These are phyloP conservation scores for Micromonas commoda DNA, from an alignment of 139 green algal genomes.

Conservation along the genomic window DNA sequence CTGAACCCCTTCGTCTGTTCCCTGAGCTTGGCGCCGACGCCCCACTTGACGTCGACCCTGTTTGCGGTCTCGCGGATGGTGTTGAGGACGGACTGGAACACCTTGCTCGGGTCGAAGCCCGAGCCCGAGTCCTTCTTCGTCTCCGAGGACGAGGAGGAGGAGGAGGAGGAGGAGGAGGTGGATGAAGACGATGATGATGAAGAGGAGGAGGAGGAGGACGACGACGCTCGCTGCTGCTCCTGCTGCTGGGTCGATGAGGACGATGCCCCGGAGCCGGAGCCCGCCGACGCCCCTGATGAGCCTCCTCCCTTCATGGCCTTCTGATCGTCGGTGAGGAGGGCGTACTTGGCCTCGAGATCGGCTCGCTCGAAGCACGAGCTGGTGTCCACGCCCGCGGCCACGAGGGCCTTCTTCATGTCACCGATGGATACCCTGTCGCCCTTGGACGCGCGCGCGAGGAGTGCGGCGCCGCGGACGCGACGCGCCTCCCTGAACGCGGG, in stretches of 20 bases:
- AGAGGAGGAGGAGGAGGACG: background rate
- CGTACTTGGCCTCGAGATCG: constrained; percentile 4
- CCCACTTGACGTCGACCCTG: background rate
- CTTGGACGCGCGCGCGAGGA: background rate
- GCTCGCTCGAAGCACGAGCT: background rate
- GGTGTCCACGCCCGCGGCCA: background rate
- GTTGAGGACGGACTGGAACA: background rate
- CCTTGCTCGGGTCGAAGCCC: background rate
- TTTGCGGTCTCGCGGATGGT: background rate
- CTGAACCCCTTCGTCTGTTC: background rate
- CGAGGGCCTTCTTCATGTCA: background rate
- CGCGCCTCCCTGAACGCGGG: no score
- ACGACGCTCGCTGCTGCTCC: background rate
- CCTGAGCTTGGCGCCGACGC: background rate
- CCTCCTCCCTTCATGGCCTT: background rate
- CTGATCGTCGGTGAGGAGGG: background rate
- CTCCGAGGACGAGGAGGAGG: background rate
- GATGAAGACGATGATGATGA: background rate
- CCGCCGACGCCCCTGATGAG: background rate
- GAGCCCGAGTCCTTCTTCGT: background rate
- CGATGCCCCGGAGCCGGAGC: background rate
- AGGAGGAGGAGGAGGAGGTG: background rate
- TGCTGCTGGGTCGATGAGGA: background rate
- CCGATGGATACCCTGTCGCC: background rate
- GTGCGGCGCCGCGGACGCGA: background rate